Evolutionary conservation across 2,329 filamentous ascomycete species (phyloP).

Genomic region (Trichoderma polysporum): DNA sequence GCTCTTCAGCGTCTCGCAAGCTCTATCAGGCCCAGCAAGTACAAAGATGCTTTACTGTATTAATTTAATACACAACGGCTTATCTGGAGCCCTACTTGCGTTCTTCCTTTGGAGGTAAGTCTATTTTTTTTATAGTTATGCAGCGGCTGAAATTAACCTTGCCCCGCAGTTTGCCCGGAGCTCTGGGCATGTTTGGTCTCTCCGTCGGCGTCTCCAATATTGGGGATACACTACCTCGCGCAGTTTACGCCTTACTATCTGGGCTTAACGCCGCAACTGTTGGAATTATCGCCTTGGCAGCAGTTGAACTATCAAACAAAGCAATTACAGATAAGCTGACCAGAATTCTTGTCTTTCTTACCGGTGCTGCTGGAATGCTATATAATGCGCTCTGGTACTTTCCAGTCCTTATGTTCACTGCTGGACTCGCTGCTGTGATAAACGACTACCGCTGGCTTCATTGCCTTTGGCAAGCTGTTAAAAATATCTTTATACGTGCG

Average conservation of each 20-base stretch:
- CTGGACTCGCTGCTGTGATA: slow-evolving; percentile 51
- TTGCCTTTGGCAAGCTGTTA: slow-evolving; percentile 24
- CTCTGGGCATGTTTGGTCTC: slow-evolving; percentile 67
- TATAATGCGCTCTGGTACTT: slow-evolving; percentile 78
- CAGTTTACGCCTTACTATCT: slow-evolving; percentile 67
- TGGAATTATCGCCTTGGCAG: slow-evolving; percentile 69
- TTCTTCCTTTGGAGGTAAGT: slow-evolving; percentile 64
- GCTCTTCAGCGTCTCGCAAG: slow-evolving; percentile 68
- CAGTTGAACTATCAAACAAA: slow-evolving; percentile 65
- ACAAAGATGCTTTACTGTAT: slow-evolving; percentile 74
- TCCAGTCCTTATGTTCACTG: slow-evolving; percentile 59
- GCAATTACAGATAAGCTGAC: slow-evolving; percentile 65
- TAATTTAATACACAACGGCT: slow-evolving; percentile 61
- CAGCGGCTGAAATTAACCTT: background rate
- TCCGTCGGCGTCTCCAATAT: slow-evolving; percentile 64
- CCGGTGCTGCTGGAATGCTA: slow-evolving; percentile 62
- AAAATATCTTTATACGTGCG: background rate
- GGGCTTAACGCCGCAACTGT: slow-evolving; percentile 72
- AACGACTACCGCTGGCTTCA: slow-evolving; percentile 58
- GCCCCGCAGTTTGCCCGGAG: slow-evolving; percentile 59
- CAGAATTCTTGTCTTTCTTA: slow-evolving; percentile 62
- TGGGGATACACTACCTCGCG: slow-evolving; percentile 54
- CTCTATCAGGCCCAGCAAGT: slow-evolving; percentile 64
- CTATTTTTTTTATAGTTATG: slow-evolving; percentile 19
- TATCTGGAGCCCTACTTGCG: slow-evolving; percentile 55